Evolutionary conservation across 2,329 filamentous ascomycete species (phyloP), one percentile per base, ranked within the genome.

Genomic region (Plenodomus tracheiphilus): DNA sequence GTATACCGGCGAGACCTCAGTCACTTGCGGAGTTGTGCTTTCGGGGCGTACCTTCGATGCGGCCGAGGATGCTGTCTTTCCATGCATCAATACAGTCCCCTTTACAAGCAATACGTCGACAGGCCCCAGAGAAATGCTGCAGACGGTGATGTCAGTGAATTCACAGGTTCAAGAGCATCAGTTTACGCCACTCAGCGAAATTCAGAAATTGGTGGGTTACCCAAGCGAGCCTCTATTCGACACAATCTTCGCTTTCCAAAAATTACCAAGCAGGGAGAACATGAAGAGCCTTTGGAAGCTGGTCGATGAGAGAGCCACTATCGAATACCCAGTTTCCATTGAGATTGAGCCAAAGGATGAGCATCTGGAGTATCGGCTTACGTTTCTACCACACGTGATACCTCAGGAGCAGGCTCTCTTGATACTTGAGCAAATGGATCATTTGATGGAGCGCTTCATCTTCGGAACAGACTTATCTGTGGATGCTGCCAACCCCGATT

Each of bases 221-320:
- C 76, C 85, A 0, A 83, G 86, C 19, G 79, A 82, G 6, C 75
- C 81, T 0, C 77, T 94, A 0, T 96, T 97, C 59, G 91, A 97
- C 64, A 93, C 91, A 0, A 77, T 97, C 1, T 84, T 97, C 50
- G 87, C 90, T 0, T 93, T 91, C 63, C 92, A 96, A 64, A 89
- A 88, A 56, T 64, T 77, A 49, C 17, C 54, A 8, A 47, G 22
- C 9, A 57, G 73, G 43, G 16, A 56, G 44, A 30, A 46, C 49
- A 30, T 40, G 51, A 58, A 47, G 2, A 43, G 58, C 73, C 25
- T 78, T 0, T 95, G 89, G 87, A 75, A 75, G 6, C 55, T 88
- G 0, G 54, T 83, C 1, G 75, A 83, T 15, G 91, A 96, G 49
- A 76, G 82, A 42, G 86, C 88, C 5, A 82, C 79, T 1, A 83